Base-by-base conservation (phyloP, 805 yeast species). In the Candida sanyiensis region DNA sequence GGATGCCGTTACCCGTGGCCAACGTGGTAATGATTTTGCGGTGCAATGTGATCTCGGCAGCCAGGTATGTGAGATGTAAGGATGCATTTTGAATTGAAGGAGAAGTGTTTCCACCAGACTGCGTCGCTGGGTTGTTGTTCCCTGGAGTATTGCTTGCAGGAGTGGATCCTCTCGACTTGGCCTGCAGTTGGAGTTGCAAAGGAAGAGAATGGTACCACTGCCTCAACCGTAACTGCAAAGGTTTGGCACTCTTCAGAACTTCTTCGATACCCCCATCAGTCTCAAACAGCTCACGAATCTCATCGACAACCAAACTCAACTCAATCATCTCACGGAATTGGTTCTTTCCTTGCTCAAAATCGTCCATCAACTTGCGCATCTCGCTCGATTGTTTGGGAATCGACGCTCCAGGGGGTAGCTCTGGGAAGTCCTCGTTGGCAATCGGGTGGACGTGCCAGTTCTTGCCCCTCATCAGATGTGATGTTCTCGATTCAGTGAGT, bases 1-100 rank as follows among this genome's bases (percentile, higher is more conserved):
- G 75, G 0, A 76, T 54, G 33, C 83, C 61, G 8, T 75, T 30
- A 3, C 21, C 36, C 28, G 43, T 15, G 36, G 45, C 33, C 28
- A 42, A 35, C 9, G 42, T 64, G 5, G 82, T 70, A 18, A 83
- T 74, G 38, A 84, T 84, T 50, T 79, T 77, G 35, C 97, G 65
- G 58, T 89, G 97, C 18, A 89, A 64, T 0, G 93, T 83, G 27
- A 89, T 75, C 55, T 89, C 97, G 0, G 95, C 83, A 0, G 94
- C 90, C 62, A 88, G 84, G 58, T 89, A 89, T 1, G 94, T 83
- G 33, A 89, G 61, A 40, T 88, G 94, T 36, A 89, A 64, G 46
- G 83, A 78, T 0, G 94, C 90, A 55, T 82, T 80, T 12, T 89
- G 72, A 51, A 80, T 82, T 39, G 80, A 70, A 49, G 74, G 76